phyloP scores from a whole-genome alignment of 2,329 filamentous ascomycete species.

The Fusarium miscanthi region DNA sequence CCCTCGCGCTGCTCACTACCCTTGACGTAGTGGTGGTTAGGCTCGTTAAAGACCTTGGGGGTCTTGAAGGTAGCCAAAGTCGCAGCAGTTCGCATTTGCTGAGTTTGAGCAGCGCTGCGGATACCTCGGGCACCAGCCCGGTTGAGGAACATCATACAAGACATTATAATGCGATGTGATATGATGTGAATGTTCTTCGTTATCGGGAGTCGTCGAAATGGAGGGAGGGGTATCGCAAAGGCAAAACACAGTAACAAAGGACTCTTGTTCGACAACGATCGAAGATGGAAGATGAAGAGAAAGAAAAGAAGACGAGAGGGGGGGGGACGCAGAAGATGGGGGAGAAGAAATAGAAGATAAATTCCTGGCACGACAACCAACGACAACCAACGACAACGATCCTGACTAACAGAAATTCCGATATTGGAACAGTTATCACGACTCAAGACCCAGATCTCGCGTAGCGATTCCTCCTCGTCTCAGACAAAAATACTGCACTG shows the following conservation, averaged over 20 bases:
- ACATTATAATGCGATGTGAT: conserved; percentile 43
- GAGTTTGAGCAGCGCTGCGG: conserved; percentile 44
- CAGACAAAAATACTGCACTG: neutral
- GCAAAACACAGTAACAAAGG: conserved; percentile 11
- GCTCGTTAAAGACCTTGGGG: conserved; percentile 89
- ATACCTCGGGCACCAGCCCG: conserved; percentile 49
- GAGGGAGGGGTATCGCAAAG: conserved; percentile 39
- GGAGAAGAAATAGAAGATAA: conserved; percentile 13
- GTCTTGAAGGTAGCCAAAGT: conserved; percentile 88
- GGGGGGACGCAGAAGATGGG: neutral
- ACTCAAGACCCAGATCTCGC: conserved; percentile 17
- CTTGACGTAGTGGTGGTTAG: conserved; percentile 93
- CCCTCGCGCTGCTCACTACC: conserved; percentile 82
- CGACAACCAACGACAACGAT: conserved; percentile 8
- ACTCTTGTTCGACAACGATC: conserved; percentile 27
- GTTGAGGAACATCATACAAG: conserved; percentile 50
- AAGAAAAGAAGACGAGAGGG: neutral
- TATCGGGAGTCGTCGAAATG: conserved; percentile 25
- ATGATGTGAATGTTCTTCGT: conserved; percentile 16
- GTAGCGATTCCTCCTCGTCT: conserved; percentile 15
- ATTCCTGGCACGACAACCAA: conserved; percentile 3
- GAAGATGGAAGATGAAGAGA: conserved; percentile 27
- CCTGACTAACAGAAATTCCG: conserved; percentile 35
- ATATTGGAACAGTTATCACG: conserved; percentile 24
- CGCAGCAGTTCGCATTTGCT: conserved; percentile 54